Evolutionary conservation across 139 green algal species (phyloP).

Genomic region (Nannochloris sp.): DNA sequence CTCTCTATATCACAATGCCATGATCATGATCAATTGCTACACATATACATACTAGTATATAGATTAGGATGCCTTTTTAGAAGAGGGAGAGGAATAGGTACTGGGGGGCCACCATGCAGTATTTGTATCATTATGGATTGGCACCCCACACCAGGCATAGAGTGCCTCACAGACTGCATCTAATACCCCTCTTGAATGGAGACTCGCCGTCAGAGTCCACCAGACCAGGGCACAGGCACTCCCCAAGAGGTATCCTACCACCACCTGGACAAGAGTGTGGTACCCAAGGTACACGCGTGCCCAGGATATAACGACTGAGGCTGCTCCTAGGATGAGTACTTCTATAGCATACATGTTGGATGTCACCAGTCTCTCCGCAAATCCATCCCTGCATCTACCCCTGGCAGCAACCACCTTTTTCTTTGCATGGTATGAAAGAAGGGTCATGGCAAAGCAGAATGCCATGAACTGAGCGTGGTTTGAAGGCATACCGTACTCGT

Average conservation of each 20-base stretch:
- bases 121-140: neutral
- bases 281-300: constrained; percentile 24
- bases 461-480: constrained; percentile 19
- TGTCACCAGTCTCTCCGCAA: neutral
- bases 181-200: too few relatives aligned
- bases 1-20: too few relatives aligned
- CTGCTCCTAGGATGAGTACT: neutral
- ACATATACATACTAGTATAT: too few relatives aligned
- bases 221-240: constrained; percentile 5
- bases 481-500: constrained; percentile 22
- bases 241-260: constrained; percentile 4
- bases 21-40: too few relatives aligned
- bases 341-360: constrained; percentile 6
- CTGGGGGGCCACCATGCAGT: too few relatives aligned
- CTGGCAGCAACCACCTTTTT: neutral
- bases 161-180: too few relatives aligned
- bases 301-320: constrained; percentile 7
- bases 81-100: too few relatives aligned
- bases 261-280: constrained; percentile 13
- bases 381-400: neutral
- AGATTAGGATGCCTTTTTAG: too few relatives aligned
- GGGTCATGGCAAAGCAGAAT: constrained; percentile 5
- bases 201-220: neutral
- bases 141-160: too few relatives aligned
- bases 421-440: constrained; percentile 7